Evolutionary conservation across 257 asterid species (phyloP), one percentile per base, ranked within the genome.

Genomic region (Solanum sejunctum): DNA sequence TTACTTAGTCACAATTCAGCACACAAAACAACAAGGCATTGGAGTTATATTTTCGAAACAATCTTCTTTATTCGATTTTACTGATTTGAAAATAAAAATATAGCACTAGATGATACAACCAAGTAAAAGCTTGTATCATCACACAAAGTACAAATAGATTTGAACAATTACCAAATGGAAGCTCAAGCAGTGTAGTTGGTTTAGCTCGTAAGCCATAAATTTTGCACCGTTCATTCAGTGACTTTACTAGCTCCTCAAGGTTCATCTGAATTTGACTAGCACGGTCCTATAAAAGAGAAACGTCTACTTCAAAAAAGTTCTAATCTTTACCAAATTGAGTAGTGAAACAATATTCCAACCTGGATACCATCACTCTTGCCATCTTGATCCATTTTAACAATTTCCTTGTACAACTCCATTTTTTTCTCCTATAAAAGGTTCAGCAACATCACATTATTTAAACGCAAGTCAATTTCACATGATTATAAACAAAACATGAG

Each of bases 121-220:
- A 70, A 82, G 61, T 58, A 23, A 82, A 82, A 49, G 57, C 49
- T 51, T 3, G 5, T 16, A 51, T 78, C 23, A 23, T 43, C 45
- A 47, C 75, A 26, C 12, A 45, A 10, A 63, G 20, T 45, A 21
- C 21, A 82, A n/a, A 66, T 28, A 39, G 49, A 61, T 70, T 47
- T 12, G 43, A 26, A 85, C 7, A 80, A 84, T 61, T 94, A 96
- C 99, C 99, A 92, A 94, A 96, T 71, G 99, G 99, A 88, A 96
- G 98, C 90, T 93, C 97, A 80, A 95, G 90, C 78, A 96, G 90
- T 79, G 98, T 89, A 71, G 93, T 96, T 87, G 99, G 98, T 88
- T 97, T 97, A 87, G 93, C 93, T 56, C 97, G 98, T 52, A 97
- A 83, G 82, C 98, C 98, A 92, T 97, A 95, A 88, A 97, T 91